Conservation (phyloP, 2,329 filamentous ascomycete species). For the Periconia digitata region DNA sequence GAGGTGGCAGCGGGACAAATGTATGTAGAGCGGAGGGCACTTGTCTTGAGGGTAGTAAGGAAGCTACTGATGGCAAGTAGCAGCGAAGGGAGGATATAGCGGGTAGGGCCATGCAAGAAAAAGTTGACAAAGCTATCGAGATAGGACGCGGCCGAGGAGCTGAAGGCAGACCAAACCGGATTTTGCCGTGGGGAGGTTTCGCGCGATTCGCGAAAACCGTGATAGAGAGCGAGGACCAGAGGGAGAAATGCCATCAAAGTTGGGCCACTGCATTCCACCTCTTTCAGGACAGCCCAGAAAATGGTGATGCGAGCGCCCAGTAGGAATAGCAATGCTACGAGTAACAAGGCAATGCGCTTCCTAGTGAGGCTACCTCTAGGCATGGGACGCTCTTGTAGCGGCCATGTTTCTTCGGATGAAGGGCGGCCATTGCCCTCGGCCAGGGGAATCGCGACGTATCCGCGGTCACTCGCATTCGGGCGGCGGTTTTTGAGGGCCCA, state of each 20-base stretch:
- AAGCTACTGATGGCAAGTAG: conserved; percentile 36
- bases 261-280: conserved; percentile 36
- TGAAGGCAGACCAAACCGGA: conserved; percentile 32
- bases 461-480: conserved; percentile 17
- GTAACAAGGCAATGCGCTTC: conserved; percentile 24
- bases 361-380: conserved; percentile 8
- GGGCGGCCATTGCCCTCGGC: conserved; percentile 23
- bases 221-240: conserved; percentile 34
- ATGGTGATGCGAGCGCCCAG: conserved; percentile 35
- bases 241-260: conserved; percentile 36
- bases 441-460: conserved; percentile 35
- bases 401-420: conserved; percentile 28
- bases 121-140: conserved; percentile 31
- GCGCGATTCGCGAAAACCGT: conserved; percentile 26
- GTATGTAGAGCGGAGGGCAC: conserved; percentile 32
- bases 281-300: conserved; percentile 29
- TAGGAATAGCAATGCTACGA: conserved; percentile 31
- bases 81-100: conserved; percentile 34
- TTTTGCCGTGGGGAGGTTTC: conserved; percentile 23
- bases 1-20: conserved; percentile 33
- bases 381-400: conserved; percentile 6
- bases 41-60: conserved; percentile 31
- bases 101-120: conserved; percentile 29
- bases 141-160: conserved; percentile 17
- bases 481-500: conserved; percentile 19